Conservation (phyloP, 306 rosid species). For the Vigna unguiculata region DNA sequence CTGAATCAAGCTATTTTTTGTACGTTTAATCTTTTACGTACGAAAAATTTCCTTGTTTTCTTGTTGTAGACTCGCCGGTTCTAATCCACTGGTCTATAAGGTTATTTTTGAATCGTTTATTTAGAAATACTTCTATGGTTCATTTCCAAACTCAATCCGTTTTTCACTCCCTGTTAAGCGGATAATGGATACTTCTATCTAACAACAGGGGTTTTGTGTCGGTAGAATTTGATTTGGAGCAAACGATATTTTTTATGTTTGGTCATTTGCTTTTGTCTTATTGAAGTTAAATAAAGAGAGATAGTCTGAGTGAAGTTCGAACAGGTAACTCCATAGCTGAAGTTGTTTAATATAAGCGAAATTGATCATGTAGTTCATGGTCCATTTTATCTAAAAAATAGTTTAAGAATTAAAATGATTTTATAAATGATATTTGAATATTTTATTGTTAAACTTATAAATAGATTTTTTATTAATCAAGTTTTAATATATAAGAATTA, state of each 20-base stretch:
- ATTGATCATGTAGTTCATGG: too few species aligned
- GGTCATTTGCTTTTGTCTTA: not conserved
- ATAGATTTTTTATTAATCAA: too few species aligned
- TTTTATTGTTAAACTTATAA: too few species aligned
- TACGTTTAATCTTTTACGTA: slow-evolving; percentile 6
- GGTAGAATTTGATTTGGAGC: slow-evolving; percentile 29
- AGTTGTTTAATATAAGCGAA: too few species aligned
- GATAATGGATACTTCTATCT: not conserved
- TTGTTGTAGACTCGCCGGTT: not conserved
- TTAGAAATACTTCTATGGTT: not conserved
- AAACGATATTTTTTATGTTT: not conserved
- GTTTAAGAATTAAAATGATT: too few species aligned
- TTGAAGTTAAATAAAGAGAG: not conserved
- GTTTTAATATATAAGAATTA: too few species aligned
- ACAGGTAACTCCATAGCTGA: too few species aligned
- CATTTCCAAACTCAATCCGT: too few species aligned
- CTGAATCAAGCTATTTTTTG: not conserved
- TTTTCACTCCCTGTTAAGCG: too few species aligned
- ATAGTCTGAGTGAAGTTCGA: not conserved
- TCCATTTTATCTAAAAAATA: too few species aligned
- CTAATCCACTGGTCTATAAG: not conserved
- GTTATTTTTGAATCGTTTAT: not conserved
- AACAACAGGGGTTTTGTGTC: not conserved
- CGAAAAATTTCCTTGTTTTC: not conserved
- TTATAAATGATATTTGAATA: too few species aligned